Percentiles rank a stretch among this genome's conserved stretches.
Conservation (phyloP, 176 grass and related monocot species). For the Ampelocalamus luodianensis region DNA sequence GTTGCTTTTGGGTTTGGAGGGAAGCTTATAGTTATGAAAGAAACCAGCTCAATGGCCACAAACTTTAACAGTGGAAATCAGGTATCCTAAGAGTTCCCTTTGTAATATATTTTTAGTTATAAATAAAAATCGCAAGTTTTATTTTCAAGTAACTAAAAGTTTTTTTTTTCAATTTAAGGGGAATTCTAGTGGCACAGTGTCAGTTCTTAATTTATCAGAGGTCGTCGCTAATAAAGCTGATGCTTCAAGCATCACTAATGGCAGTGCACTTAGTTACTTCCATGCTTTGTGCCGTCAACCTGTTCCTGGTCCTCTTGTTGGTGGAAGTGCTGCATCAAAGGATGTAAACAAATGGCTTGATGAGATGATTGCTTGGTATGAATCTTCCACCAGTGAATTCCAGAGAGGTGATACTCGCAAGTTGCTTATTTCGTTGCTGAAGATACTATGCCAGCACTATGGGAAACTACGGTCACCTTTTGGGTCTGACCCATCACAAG, state of each 20-base stretch:
- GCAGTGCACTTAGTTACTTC: slow-evolving; percentile 69
- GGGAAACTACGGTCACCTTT: slow-evolving; percentile 96
- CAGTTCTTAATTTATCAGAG: slow-evolving; percentile 83
- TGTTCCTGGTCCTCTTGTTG: slow-evolving; percentile 89
- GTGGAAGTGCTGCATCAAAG: slow-evolving; percentile 84
- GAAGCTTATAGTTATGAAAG: slow-evolving; percentile 83
- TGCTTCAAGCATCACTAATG: slow-evolving; percentile 55
- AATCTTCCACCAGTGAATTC: slow-evolving; percentile 53
- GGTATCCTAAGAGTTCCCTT: slow-evolving; percentile 44
- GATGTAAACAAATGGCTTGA: slow-evolving; percentile 96
- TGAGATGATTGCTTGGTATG: slow-evolving; percentile 76
- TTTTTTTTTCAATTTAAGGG: slow-evolving; percentile 53
- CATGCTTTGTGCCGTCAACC: slow-evolving; percentile 68
- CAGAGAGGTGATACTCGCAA: slow-evolving; percentile 71
- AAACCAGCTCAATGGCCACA: slow-evolving; percentile 61
- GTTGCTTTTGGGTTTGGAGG: slow-evolving; percentile 95
- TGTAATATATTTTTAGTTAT: slow-evolving; percentile 33
- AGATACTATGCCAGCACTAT: slow-evolving; percentile 92
- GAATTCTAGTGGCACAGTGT: slow-evolving; percentile 53
- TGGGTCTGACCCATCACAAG: slow-evolving; percentile 76
- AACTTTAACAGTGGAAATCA: slow-evolving; percentile 64
- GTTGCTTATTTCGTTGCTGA: slow-evolving; percentile 85
- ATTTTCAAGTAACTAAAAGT: slow-evolving; percentile 38
- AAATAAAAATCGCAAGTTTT: slow-evolving; percentile 18
- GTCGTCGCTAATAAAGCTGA: slow-evolving; percentile 61